These are phyloP conservation scores for Speleostelium caveatum DNA, from an alignment of 78 protist species.

Conservation along the genomic window DNA sequence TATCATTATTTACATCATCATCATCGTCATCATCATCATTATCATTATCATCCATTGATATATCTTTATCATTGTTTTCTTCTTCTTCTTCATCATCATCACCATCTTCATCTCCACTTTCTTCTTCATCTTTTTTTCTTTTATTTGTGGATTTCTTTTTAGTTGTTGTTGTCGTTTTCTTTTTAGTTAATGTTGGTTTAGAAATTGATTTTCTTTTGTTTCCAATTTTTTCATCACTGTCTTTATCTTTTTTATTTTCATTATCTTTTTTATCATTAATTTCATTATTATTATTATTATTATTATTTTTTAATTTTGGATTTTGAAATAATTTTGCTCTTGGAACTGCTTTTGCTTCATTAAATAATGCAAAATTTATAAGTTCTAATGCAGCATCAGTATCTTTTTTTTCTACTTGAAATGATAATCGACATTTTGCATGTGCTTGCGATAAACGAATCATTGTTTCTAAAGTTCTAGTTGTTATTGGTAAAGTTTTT, in stretches of 20 bases:
- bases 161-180: background rate
- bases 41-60: background rate
- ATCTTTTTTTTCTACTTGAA: slow-evolving; percentile 17
- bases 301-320: background rate
- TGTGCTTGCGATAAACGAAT: slow-evolving; percentile 98
- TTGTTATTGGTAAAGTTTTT: slow-evolving; percentile 95
- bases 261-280: background rate
- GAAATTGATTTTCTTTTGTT: background rate
- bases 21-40: background rate
- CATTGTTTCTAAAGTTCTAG: slow-evolving; percentile 98
- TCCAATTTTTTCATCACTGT: too few species aligned
- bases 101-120: background rate
- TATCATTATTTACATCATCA: background rate
- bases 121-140: background rate
- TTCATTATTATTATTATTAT: too few species aligned
- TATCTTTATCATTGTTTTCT: background rate
- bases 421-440: slow-evolving; percentile 94
- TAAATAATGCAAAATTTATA: slow-evolving; percentile 60
- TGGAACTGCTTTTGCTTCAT: background rate
- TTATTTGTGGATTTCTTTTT: background rate
- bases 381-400: slow-evolving; percentile 74
- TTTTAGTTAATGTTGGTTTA: background rate
- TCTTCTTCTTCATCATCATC: background rate
- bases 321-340: background rate
- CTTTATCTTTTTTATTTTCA: background rate